Evolutionary conservation across 2,329 filamentous ascomycete genomes (phyloP).

Genomic region (Ascochyta fabae): DNA sequence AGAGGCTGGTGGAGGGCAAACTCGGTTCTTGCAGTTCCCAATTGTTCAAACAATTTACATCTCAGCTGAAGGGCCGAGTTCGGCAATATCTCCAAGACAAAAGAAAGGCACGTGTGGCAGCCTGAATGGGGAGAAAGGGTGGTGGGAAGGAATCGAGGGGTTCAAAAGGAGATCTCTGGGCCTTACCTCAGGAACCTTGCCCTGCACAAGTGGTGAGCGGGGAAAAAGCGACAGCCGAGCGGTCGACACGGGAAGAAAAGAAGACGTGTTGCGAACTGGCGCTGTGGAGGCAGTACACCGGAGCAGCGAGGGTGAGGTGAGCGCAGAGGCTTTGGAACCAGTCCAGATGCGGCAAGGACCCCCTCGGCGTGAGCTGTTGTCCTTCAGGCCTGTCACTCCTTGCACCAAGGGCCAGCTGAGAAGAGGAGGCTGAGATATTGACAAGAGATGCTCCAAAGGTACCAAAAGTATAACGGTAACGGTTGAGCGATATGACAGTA

Average conservation of each 20-base stretch:
- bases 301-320: slow-evolving; percentile 31
- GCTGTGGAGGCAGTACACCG: slow-evolving; percentile 34
- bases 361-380: slow-evolving; percentile 21
- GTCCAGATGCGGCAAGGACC: slow-evolving; percentile 30
- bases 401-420: slow-evolving; percentile 17
- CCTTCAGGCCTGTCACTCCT: slow-evolving; percentile 15
- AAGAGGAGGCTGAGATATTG: slow-evolving; percentile 13
- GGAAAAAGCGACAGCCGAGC: slow-evolving; percentile 30
- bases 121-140: slow-evolving; percentile 12
- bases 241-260: slow-evolving; percentile 35
- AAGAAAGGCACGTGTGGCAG: slow-evolving; percentile 13
- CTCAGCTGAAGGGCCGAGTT: slow-evolving; percentile 15
- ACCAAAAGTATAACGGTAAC: slow-evolving; percentile 15
- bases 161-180: slow-evolving; percentile 21
- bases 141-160: slow-evolving; percentile 20
- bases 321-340: slow-evolving; percentile 22
- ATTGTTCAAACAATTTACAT: slow-evolving; percentile 2
- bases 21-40: slow-evolving; percentile 15
- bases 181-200: slow-evolving; percentile 37
- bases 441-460: slow-evolving; percentile 11
- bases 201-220: slow-evolving; percentile 35
- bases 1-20: slow-evolving; percentile 24
- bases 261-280: slow-evolving; percentile 35
- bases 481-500: slow-evolving; percentile 15
- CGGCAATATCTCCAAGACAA: slow-evolving; percentile 5